phyloP scores from a whole-genome alignment of 2,329 filamentous ascomycete species.

The Elsinoe australis region DNA sequence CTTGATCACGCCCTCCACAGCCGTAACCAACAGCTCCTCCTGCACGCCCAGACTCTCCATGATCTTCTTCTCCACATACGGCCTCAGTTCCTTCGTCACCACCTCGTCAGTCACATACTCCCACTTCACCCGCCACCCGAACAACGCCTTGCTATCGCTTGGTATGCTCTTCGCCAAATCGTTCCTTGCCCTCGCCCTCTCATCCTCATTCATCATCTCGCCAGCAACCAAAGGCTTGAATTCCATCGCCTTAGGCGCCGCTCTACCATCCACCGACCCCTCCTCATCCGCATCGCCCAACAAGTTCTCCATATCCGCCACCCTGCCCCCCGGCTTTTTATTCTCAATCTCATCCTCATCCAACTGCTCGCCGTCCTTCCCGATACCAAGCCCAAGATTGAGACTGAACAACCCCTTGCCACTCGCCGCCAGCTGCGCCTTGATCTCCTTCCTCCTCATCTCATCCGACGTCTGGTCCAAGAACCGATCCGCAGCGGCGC shows the following conservation, averaged over 20 bases:
- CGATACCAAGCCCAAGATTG: slow-evolving; percentile 18
- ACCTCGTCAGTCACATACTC: slow-evolving; percentile 75
- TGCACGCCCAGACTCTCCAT: slow-evolving; percentile 94
- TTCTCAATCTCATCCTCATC: slow-evolving; percentile 16
- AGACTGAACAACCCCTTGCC: slow-evolving; percentile 18
- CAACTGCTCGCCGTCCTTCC: slow-evolving; percentile 16
- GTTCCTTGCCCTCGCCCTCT: slow-evolving; percentile 71
- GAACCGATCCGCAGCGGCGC: slow-evolving; percentile 84
- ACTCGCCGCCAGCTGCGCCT: too few species aligned
- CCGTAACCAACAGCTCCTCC: slow-evolving; percentile 89
- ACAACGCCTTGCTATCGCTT: slow-evolving; percentile 67
- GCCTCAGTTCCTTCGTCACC: slow-evolving; percentile 76
- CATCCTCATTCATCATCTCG: slow-evolving; percentile 73
- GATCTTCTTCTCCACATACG: slow-evolving; percentile 97
- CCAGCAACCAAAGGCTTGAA: slow-evolving; percentile 44
- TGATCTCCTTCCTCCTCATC: slow-evolving; percentile 46
- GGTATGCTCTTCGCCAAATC: slow-evolving; percentile 86
- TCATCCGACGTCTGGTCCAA: slow-evolving; percentile 76
- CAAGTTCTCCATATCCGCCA: slow-evolving; percentile 88
- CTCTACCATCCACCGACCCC: slow-evolving; percentile 59
- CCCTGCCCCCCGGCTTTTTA: slow-evolving; percentile 43
- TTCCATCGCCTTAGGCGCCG: slow-evolving; percentile 28
- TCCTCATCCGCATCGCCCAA: slow-evolving; percentile 72
- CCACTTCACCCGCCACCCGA: slow-evolving; percentile 92
- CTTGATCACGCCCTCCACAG: slow-evolving; percentile 79